Evolutionary conservation across 371 early-diverging fungal genomes (phyloP).

Genomic region (Lichtheimia corymbifera): DNA sequence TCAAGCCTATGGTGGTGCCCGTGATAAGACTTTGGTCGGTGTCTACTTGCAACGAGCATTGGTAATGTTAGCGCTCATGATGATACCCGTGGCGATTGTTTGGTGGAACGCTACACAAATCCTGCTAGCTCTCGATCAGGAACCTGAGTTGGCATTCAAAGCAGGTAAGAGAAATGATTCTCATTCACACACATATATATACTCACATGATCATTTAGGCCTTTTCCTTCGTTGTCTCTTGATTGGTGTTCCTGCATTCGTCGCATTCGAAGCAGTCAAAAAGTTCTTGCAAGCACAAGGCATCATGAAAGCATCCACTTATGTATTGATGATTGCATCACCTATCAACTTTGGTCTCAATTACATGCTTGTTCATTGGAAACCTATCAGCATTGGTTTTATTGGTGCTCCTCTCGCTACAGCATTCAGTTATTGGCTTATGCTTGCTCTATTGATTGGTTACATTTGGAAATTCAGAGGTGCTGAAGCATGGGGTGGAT

Average conservation of each 20-base stretch:
- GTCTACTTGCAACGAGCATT: conserved; percentile 83
- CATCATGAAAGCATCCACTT: conserved; percentile 80
- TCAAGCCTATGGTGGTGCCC: conserved; percentile 79
- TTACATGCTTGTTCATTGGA: conserved; percentile 73
- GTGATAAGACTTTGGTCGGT: conserved; percentile 73
- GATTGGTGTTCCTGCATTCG: conserved; percentile 72
- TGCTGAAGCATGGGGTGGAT: conserved; percentile 81
- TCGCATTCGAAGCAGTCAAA: conserved; percentile 80
- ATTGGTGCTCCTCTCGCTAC: conserved; percentile 87
- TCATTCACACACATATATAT: background rate
- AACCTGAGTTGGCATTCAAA: conserved; percentile 36
- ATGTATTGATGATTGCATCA: conserved; percentile 66
- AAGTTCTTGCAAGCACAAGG: conserved; percentile 85
- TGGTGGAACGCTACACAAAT: conserved; percentile 74
- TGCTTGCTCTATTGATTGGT: conserved; percentile 55
- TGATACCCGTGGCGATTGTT: conserved; percentile 70
- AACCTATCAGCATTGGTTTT: conserved; percentile 67
- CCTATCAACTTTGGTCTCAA: conserved; percentile 78
- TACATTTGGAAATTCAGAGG: conserved; percentile 75
- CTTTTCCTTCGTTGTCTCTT: conserved; percentile 68
- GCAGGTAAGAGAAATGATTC: conserved; percentile 31
- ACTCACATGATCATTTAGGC: conserved; percentile 41
- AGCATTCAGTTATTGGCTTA: conserved; percentile 72
- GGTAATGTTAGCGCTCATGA: conserved; percentile 64
- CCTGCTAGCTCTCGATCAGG: conserved; percentile 49